Percentiles rank a stretch among this genome's conserved stretches.
phyloP scores from a whole-genome alignment of 345 rosid genomes.

The Pseudoturritis turrita region DNA sequence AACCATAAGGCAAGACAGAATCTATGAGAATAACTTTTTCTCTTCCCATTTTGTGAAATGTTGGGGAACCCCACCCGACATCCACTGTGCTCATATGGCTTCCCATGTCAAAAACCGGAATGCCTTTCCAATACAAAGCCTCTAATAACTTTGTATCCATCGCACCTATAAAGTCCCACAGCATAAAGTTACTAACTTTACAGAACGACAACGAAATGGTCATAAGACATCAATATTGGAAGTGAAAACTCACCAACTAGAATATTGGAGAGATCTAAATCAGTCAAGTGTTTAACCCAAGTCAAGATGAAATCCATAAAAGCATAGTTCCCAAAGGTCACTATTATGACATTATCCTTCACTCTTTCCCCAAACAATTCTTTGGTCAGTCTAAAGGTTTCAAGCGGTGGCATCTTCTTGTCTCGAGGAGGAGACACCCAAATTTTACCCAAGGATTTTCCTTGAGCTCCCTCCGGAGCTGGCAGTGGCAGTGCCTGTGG shows the following conservation, averaged over 20 bases:
- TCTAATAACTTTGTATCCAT: constrained; percentile 90
- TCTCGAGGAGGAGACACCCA: constrained; percentile 68
- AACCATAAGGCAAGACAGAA: constrained; percentile 80
- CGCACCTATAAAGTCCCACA: constrained; percentile 55
- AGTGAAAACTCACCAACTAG: constrained; percentile 62
- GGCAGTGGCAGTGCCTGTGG: constrained; percentile 14
- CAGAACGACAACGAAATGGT: not conserved
- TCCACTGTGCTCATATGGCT: constrained; percentile 92
- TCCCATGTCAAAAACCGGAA: constrained; percentile 98
- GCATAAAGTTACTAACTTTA: not conserved
- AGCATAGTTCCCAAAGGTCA: constrained; percentile 93
- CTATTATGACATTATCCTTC: constrained; percentile 65
- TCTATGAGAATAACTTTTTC: constrained; percentile 90
- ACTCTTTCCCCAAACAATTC: constrained; percentile 64
- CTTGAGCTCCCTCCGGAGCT: constrained; percentile 20
- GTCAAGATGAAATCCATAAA: constrained; percentile 96
- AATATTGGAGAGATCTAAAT: constrained; percentile 76
- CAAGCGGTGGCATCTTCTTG: constrained; percentile 77
- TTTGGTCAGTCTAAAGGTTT: constrained; percentile 65
- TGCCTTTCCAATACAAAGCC: constrained; percentile 95
- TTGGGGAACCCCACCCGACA: constrained; percentile 99
- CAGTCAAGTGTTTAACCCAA: constrained; percentile 92
- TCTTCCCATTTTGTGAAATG: constrained; percentile 99
- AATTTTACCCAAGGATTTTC: constrained; percentile 38
- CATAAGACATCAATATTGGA: not conserved